These are phyloP conservation scores for Aspergillus brasiliensis DNA, from an alignment of 2,329 filamentous ascomycete species.

Conservation along the genomic window DNA sequence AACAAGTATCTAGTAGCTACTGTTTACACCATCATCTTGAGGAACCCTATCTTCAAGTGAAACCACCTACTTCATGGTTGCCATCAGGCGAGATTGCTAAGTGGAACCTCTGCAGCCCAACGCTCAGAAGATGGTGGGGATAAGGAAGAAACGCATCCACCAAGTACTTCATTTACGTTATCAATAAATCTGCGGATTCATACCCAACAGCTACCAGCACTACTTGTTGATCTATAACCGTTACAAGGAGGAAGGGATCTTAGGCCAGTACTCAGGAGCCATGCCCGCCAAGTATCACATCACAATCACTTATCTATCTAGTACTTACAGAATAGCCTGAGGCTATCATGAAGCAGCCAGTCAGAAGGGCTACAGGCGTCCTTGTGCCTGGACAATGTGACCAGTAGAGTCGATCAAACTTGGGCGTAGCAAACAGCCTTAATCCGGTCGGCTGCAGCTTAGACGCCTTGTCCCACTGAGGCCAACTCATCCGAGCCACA, in stretches of 20 bases:
- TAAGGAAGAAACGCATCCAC: conserved; percentile 8
- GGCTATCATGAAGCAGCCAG: conserved; percentile 20
- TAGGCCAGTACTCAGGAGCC: neutral
- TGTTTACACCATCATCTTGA: neutral
- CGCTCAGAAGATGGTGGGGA: conserved; percentile 1
- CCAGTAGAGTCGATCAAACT: conserved; percentile 3
- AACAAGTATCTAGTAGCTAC: neutral
- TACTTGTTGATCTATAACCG: no score
- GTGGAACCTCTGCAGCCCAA: conserved; percentile 15
- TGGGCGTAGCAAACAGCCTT: conserved; percentile 12
- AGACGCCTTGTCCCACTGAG: conserved; percentile 10
- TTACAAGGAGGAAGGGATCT: no score
- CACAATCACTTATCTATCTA: conserved; percentile 7
- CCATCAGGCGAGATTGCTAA: conserved; percentile 11
- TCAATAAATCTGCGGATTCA: neutral
- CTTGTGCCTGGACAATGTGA: conserved; percentile 1
- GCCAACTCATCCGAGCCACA: conserved; percentile 23
- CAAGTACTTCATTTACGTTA: neutral
- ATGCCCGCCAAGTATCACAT: neutral
- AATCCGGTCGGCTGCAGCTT: conserved; percentile 14
- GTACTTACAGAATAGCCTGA: neutral
- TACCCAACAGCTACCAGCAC: conserved; percentile 1
- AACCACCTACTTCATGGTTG: neutral
- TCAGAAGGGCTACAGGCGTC: neutral
- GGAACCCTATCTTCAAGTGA: neutral